Base-by-base conservation (phyloP, 371 early-diverging fungal genomes). In the Mortierella sp. region DNA sequence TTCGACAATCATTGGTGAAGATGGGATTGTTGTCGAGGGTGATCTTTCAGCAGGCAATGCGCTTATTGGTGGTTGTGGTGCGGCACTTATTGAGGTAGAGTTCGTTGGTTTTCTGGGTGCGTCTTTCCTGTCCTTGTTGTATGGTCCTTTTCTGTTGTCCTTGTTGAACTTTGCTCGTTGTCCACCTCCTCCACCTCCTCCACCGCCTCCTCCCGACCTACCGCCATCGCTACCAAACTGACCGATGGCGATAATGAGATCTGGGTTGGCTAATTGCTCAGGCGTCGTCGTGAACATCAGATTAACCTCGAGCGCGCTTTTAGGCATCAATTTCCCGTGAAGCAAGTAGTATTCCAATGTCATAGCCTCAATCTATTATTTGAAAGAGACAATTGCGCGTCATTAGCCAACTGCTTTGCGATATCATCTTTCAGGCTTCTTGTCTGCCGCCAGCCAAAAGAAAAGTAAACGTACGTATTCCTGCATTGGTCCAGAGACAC, bases 301-400 rank as follows among this genome's bases (percentile, higher is more conserved):
- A n/a, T 90, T 85, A 0, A 51, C 71, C 71, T 92, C 90, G 14
- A 94, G 73, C 26, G 89, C 87, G 2, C 82, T 72, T 53, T 90
- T 90, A 1, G 88, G 87, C 54, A 91, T 89, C 16, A 94, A 75
- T 43, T 74, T 72, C 55, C 89, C 87, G 37, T 90, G 81, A 48
- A 90, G 50, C 9, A 93, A 73, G 69, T 90, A 94, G 53, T 90
- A 83, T 53, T 91, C 77, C 76, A 94, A 90, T 28, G 93, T 91
- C 19, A 90, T 84, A 11, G 92, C 93, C 77, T 94, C 95, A 73
- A 94, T 92, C 90, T 91, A 89, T 64, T n/a, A 13, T n/a, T 37
- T 43, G 31, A n/a, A 3, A 4, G 31, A 19, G 2, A 3, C 16
- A 50, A 50, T 13, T 13, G 13, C 50, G 50, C 13, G 50, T 16